A percentile compares a stretch with the other conserved stretches of the same genome.
Conservation (phyloP, 148 eudicot species). For the Dianthus caryophyllus region DNA sequence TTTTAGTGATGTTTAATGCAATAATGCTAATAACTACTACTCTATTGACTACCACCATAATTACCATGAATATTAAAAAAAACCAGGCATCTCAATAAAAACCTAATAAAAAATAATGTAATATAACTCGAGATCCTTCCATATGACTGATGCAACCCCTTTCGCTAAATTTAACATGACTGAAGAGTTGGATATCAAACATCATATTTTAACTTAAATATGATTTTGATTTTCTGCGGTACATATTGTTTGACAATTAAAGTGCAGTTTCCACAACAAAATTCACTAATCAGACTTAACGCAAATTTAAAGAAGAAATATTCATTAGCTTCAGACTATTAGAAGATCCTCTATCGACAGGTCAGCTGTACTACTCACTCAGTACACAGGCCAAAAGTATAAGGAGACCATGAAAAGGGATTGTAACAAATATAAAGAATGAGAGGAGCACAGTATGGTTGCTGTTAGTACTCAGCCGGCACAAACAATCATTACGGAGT, state of each 20-base stretch:
- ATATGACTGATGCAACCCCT: background rate
- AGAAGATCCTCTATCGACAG: background rate
- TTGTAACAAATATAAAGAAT: too few species aligned
- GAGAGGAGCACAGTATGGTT: too few species aligned
- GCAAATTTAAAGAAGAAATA: background rate
- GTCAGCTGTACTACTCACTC: background rate
- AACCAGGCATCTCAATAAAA: slow-evolving; percentile 2
- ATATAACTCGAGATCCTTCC: background rate
- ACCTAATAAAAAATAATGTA: background rate
- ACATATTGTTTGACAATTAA: background rate
- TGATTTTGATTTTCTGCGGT: background rate
- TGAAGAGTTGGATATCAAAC: too few species aligned
- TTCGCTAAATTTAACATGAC: too few species aligned
- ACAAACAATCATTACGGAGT: too few species aligned
- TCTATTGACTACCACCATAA: background rate
- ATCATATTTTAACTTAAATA: background rate
- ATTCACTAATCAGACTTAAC: background rate
- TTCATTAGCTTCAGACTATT: background rate
- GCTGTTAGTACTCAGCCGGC: too few species aligned
- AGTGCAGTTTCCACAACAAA: background rate
- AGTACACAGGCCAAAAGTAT: background rate
- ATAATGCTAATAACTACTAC: background rate
- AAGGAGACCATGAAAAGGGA: background rate
- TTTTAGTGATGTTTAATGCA: background rate
- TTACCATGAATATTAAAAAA: background rate